Base-by-base conservation (phyloP, 2,329 filamentous ascomycete genomes). In the Epichloe gansuensis region DNA sequence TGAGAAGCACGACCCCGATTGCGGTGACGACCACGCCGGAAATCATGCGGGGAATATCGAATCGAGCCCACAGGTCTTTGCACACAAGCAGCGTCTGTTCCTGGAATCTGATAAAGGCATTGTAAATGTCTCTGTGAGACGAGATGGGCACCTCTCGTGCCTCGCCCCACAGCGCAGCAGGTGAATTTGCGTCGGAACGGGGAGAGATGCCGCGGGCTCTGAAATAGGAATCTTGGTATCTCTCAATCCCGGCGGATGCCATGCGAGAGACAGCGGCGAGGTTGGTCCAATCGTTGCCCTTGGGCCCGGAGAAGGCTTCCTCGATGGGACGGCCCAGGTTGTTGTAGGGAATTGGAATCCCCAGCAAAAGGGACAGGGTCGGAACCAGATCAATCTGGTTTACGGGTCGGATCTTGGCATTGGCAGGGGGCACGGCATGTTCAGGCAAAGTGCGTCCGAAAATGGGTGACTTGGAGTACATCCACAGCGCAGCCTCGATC, bases 311-410 rank as follows among this genome's bases (percentile, higher is more conserved):
- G 67, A 98, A 98, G 3, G 89, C 90, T 68, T 98, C 93, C 58
- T 95, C 87, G 55, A 98, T 96, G 0, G 93, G 93, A 6, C 80
- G 82, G 49, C 93, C 93, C 6, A 98, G 78, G 63, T 93, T 98
- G 66, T 97, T 98, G 73, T 89, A 98, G 0, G 93, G 93, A 55
- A 98, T 90, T 0, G 93, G 91, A 55, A 96, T 78, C 8, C 93
- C 93, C 1, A 98, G 74, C 0, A 98, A 76, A 38, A 98, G 74
- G 0, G 91, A 84, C 34, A 98, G 69, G 0, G 93, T 98, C 4
- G 93, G 91, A 2, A 98, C 93, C 12, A 98, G 77, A 65, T 98
- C 93, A 58, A 98, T 98, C 68, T 98, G 93, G 54, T 81, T 81
- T 41, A 82, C 78, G 0, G 87, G 82, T 9, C 87, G 77, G 23